Percentiles rank a stretch among this genome's conserved stretches.
Evolutionary conservation across 108 stramenopile genomes (phyloP).

Genomic region (Cyclotella distinguenda): DNA sequence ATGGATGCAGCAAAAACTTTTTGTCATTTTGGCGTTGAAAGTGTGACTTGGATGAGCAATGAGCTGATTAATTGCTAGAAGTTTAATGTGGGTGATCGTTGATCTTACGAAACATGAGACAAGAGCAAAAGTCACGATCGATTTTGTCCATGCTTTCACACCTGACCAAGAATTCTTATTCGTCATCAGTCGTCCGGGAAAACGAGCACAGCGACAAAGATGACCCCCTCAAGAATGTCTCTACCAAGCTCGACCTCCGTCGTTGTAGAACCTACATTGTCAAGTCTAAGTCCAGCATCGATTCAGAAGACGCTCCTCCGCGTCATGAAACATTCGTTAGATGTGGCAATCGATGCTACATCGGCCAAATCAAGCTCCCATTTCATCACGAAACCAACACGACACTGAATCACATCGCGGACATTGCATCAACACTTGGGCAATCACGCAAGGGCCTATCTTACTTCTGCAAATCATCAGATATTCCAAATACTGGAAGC

Average conservation of each 20-base stretch:
- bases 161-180: too few species aligned
- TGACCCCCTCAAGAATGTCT: too few species aligned
- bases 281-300: conserved; percentile 19
- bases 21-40: too few species aligned
- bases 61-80: too few species aligned
- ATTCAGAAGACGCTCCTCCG: conserved; percentile 1
- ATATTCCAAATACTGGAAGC: conserved; percentile 8
- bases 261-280: conserved; percentile 36
- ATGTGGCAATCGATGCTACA: conserved; percentile 80
- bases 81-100: too few species aligned
- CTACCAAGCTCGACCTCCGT: background rate
- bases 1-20: too few species aligned
- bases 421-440: conserved; percentile 68
- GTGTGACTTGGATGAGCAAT: too few species aligned
- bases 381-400: conserved; percentile 17
- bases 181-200: too few species aligned
- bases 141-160: too few species aligned
- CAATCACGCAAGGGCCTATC: conserved; percentile 62
- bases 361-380: conserved; percentile 56
- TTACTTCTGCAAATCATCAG: conserved; percentile 53
- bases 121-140: too few species aligned
- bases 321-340: conserved; percentile 55
- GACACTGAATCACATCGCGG: background rate
- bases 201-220: too few species aligned
- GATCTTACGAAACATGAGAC: too few species aligned